Evolutionary conservation across 306 rosid species (phyloP).

Genomic region (Quercus berberidifolia): DNA sequence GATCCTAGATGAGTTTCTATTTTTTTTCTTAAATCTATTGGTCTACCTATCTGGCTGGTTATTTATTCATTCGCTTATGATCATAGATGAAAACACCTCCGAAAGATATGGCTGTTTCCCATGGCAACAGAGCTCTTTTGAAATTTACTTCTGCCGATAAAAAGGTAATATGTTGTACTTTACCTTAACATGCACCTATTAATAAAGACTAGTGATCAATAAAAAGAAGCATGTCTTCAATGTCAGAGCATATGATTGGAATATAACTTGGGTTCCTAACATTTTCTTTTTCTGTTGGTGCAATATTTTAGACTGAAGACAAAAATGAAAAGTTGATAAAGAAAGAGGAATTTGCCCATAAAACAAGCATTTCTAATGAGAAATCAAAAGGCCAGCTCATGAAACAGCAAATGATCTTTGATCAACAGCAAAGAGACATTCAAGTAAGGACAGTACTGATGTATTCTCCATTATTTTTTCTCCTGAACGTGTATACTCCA

Average conservation of each 20-base stretch:
- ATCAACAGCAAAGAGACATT: slow-evolving; percentile 76
- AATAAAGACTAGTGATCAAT: neutral
- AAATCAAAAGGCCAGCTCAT: slow-evolving; percentile 45
- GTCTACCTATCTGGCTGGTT: neutral
- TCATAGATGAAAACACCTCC: slow-evolving; percentile 44
- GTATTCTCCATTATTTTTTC: slow-evolving; percentile 2
- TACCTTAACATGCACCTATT: neutral
- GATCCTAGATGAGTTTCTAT: neutral
- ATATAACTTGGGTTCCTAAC: slow-evolving; percentile 11
- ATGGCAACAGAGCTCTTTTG: slow-evolving; percentile 40
- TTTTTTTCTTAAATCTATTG: neutral
- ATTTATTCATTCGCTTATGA: slow-evolving; percentile 10
- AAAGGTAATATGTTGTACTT: slow-evolving; percentile 40
- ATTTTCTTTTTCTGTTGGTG: slow-evolving; percentile 1
- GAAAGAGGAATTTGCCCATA: slow-evolving; percentile 39
- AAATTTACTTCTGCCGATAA: slow-evolving; percentile 45
- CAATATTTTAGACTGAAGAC: slow-evolving; percentile 38
- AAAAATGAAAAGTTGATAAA: slow-evolving; percentile 32
- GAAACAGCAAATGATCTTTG: slow-evolving; percentile 63
- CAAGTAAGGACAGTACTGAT: slow-evolving; percentile 40
- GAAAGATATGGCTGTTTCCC: slow-evolving; percentile 32
- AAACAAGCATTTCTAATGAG: slow-evolving; percentile 43
- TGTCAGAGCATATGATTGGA: neutral
- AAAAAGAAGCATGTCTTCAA: neutral
- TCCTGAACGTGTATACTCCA: neutral